Conservation (phyloP, 2,329 filamentous ascomycete genomes). For the Fusarium foetens region DNA sequence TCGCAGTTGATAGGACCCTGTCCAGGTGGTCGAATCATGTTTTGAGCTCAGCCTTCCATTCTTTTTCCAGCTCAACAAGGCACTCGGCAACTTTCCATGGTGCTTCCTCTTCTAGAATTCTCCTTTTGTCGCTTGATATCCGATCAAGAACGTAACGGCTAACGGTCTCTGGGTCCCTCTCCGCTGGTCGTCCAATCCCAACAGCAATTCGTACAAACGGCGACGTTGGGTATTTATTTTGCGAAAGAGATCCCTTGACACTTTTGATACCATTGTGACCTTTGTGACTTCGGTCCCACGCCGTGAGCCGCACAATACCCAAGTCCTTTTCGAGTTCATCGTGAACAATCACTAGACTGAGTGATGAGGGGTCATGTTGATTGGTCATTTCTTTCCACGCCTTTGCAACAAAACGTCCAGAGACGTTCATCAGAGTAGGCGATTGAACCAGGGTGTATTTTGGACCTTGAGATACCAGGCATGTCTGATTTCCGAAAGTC, state of each 20-base stretch:
- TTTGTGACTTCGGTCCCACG: constrained; percentile 70
- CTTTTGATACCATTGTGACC: constrained; percentile 83
- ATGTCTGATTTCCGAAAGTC: constrained; percentile 62
- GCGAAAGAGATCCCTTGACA: constrained; percentile 62
- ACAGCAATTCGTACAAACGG: constrained; percentile 74
- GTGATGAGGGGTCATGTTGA: constrained; percentile 47
- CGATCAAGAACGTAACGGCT: constrained; percentile 80
- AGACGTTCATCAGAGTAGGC: constrained; percentile 84
- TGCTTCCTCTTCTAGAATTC: constrained; percentile 61
- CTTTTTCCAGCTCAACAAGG: constrained; percentile 58
- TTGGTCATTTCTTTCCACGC: constrained; percentile 70
- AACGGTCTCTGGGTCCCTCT: constrained; percentile 73
- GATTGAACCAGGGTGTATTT: constrained; percentile 79
- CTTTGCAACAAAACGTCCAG: constrained; percentile 74
- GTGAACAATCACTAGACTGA: constrained; percentile 79
- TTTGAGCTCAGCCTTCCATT: constrained; percentile 48
- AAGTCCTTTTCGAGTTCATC: constrained; percentile 84
- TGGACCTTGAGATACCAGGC: constrained; percentile 58
- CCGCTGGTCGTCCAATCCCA: constrained; percentile 86
- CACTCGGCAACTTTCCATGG: constrained; percentile 62
- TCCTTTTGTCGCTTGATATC: constrained; percentile 65
- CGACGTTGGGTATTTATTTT: constrained; percentile 53
- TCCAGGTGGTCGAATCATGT: constrained; percentile 4
- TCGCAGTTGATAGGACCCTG: neutral
- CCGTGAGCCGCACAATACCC: constrained; percentile 72